These are phyloP conservation scores for Vanrija pseudolonga DNA, from an alignment of 1,284 basidiomycete genomes.

Conservation along the genomic window DNA sequence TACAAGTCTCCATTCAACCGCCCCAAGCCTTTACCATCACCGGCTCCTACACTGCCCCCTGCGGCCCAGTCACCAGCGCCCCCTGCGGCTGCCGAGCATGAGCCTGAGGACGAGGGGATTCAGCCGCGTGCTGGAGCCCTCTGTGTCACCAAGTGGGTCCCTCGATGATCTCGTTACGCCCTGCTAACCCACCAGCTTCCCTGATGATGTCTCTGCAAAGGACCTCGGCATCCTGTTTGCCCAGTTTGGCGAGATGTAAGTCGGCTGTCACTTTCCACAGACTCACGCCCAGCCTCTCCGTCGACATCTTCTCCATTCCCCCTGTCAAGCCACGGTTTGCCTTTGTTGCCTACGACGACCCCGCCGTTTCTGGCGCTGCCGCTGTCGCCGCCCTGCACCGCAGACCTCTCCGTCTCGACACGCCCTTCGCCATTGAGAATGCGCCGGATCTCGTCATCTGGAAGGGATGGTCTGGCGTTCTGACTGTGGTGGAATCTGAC, in stretches of 20 bases:
- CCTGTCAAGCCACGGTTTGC: constrained; percentile 42
- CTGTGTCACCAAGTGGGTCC: constrained; percentile 41
- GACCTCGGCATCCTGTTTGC: constrained; percentile 48
- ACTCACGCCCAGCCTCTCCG: constrained; percentile 34
- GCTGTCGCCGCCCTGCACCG: constrained; percentile 36
- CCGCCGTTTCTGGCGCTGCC: constrained; percentile 13
- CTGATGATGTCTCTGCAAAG: constrained; percentile 36
- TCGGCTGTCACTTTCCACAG: background rate
- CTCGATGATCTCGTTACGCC: background rate
- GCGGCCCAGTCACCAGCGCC: background rate
- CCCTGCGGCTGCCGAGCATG: background rate
- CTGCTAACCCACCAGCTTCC: constrained; percentile 32
- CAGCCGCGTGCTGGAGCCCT: constrained; percentile 28
- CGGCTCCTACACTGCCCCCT: background rate
- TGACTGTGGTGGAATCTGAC: constrained; percentile 39
- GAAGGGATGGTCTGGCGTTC: constrained; percentile 32
- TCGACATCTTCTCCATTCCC: constrained; percentile 48
- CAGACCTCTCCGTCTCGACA: constrained; percentile 30
- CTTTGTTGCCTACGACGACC: constrained; percentile 38
- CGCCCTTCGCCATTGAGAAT: constrained; percentile 30
- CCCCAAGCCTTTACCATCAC: constrained; percentile 18
- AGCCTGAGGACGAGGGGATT: constrained; percentile 17
- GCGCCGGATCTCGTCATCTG: constrained; percentile 36
- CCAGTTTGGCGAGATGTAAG: constrained; percentile 48
- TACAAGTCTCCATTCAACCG: constrained; percentile 34